Conservation (phyloP, 2,329 filamentous ascomycete genomes). For the Ascochyta fabae region DNA sequence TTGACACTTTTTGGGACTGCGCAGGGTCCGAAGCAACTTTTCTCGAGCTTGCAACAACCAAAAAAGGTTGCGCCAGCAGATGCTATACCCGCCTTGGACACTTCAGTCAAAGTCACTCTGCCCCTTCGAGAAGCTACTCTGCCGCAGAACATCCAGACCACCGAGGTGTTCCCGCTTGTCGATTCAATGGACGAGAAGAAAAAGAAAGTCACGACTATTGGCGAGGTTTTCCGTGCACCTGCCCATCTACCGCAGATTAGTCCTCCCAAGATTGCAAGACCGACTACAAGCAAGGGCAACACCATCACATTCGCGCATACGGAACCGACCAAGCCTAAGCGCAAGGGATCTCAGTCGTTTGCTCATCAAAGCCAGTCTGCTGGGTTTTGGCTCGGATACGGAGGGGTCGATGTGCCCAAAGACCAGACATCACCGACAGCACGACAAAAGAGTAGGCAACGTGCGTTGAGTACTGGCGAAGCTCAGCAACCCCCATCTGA, state of each 20-base stretch:
- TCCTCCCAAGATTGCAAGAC: conserved; percentile 74
- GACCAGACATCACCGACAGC: conserved; percentile 64
- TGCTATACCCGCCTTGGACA: conserved; percentile 45
- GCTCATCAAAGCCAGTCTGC: conserved; percentile 69
- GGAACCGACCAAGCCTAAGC: conserved; percentile 57
- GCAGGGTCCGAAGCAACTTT: conserved; percentile 76
- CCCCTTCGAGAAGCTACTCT: conserved; percentile 69
- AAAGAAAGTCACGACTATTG: conserved; percentile 69
- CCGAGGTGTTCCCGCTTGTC: conserved; percentile 66
- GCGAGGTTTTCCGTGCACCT: conserved; percentile 75
- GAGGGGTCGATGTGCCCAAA: conserved; percentile 52
- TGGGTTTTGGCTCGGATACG: conserved; percentile 70
- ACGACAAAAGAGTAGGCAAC: conserved; percentile 73
- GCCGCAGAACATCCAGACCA: conserved; percentile 76
- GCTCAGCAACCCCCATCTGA: conserved; percentile 59
- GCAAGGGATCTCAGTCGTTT: conserved; percentile 61
- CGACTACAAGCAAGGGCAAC: conserved; percentile 65
- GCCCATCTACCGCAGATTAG: conserved; percentile 69
- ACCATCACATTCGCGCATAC: conserved; percentile 59
- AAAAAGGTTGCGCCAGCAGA: conserved; percentile 46
- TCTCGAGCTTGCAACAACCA: conserved; percentile 78
- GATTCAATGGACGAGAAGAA: conserved; percentile 51
- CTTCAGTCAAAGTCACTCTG: conserved; percentile 52
- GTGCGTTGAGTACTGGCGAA: conserved; percentile 71
- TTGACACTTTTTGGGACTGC: conserved; percentile 80